phyloP scores from a whole-genome alignment of 2,329 filamentous ascomycete species.

The Metarhizium robertsii region DNA sequence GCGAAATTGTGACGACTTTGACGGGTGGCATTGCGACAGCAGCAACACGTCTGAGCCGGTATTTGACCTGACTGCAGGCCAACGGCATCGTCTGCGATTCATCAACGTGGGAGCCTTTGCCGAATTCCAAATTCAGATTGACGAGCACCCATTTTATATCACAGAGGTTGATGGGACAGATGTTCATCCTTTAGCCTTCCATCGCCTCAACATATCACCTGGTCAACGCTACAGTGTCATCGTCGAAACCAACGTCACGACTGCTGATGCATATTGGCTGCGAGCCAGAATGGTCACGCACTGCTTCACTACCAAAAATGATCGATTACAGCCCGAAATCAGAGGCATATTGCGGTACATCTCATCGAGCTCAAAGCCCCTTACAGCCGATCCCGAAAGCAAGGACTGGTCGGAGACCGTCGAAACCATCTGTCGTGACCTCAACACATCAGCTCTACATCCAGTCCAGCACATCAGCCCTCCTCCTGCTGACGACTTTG shows the following conservation, averaged over 20 bases:
- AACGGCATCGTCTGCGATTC: conserved; percentile 56
- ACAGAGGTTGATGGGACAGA: conserved; percentile 64
- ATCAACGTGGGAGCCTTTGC: conserved; percentile 64
- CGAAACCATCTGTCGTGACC: conserved; percentile 40
- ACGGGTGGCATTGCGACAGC: conserved; percentile 34
- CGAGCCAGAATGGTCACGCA: conserved; percentile 39
- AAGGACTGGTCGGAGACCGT: conserved; percentile 40
- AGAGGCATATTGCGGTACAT: conserved; percentile 23
- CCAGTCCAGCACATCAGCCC: conserved; percentile 25
- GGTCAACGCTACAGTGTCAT: conserved; percentile 64
- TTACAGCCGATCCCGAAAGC: conserved; percentile 22
- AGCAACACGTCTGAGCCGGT: conserved; percentile 26
- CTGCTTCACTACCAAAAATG: conserved; percentile 26
- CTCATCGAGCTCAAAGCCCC: accelerated
- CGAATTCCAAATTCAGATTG: conserved; percentile 62
- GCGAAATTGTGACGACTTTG: conserved; percentile 24
- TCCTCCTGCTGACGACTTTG: conserved; percentile 28
- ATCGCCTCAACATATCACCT: conserved; percentile 56
- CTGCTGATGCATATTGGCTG: conserved; percentile 50
- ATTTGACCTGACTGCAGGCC: conserved; percentile 40
- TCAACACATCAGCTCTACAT: conserved; percentile 39
- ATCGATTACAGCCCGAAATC: conserved; percentile 19
- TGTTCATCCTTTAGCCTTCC: conserved; percentile 48
- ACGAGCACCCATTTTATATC: conserved; percentile 54
- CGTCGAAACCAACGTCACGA: conserved; percentile 48